Conservation (phyloP, 2,329 filamentous ascomycete genomes). For the Colletotrichum sp. region DNA sequence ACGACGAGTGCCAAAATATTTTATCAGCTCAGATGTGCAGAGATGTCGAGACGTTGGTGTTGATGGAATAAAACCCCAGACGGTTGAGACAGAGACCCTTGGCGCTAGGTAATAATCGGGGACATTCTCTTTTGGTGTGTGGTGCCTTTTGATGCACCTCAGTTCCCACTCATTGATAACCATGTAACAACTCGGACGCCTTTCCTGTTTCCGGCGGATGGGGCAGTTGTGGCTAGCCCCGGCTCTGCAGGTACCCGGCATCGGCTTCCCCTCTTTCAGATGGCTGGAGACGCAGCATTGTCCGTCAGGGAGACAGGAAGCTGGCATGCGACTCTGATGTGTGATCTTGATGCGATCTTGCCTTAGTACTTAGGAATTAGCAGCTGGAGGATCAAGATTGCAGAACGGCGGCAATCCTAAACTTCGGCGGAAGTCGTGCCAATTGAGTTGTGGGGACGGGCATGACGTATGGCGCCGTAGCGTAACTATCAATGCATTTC, state of each 20-base stretch:
- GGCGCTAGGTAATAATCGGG: not conserved
- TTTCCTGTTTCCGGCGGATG: constrained; percentile 5
- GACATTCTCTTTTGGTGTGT: not conserved
- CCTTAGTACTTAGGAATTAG: no score
- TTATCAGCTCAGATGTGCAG: not conserved
- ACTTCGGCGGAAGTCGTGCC: not conserved
- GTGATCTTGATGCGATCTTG: not conserved
- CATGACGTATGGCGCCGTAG: not conserved
- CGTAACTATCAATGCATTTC: not conserved
- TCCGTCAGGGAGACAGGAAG: not conserved
- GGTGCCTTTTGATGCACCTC: not conserved
- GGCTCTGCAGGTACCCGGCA: constrained; percentile 16
- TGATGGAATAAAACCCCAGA: not conserved
- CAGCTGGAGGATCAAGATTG: not conserved
- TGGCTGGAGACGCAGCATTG: not conserved
- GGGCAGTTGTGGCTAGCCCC: not conserved
- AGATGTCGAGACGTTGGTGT: not conserved
- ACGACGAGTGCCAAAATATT: not conserved
- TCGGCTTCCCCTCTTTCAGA: not conserved
- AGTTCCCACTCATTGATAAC: not conserved
- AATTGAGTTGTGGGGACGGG: not conserved
- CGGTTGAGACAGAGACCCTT: not conserved
- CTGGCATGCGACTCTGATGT: not conserved
- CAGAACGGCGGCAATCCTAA: not conserved
- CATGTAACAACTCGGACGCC: not conserved